Base-by-base conservation (phyloP, 2,329 filamentous ascomycete genomes). In the Claviceps quebecensis region DNA sequence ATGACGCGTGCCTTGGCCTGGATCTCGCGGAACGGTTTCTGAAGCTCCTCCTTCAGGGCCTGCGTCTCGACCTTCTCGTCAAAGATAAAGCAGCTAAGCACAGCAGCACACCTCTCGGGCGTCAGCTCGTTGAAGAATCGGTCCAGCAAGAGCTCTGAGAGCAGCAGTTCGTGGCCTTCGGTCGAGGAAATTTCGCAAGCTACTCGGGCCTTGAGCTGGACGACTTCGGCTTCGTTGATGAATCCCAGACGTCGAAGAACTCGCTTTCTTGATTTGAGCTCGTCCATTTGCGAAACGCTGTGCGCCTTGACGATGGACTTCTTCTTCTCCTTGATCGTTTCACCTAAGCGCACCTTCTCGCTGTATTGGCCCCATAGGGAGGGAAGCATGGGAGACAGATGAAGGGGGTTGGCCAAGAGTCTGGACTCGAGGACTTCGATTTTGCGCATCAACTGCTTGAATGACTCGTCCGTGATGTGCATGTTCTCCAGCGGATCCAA, bases 401-500 rank as follows among this genome's bases (percentile, higher is more conserved):
- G 91, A 16, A 98, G 76, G 4, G 91, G 89, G 65, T 95, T 97
- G 14, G 87, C 80, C 29, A 97, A 71, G 22, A 98, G 74, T 49
- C 87, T 83, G 5, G 91, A 93, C 69, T 98, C 93, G 2, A 98
- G 78, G 11, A 97, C 87, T 69, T 98, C 93, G 55, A 98, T 96
- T 79, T 97, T 97, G 68, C 89, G 73, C 52, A 97, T 77, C 4
- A 96, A 78, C 65, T 89, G 88, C 74, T 94, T 96, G 72, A 98
- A 97, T 0, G 81, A 83, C 1, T 95, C 89, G 61, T 97, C 93
- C 4, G 76, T 84, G 61, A 98, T 97, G 29, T 81, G 79, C 93
- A 98, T 97, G 63, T 96, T 90, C 66, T 97, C 90, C 40, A 98
- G 84, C 0, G 93, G 93, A 61, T 98, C 93, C 17, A 98, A 71